Evolutionary conservation across 805 yeast species (phyloP), one percentile per base, ranked within the genome.

Genomic region (Cyberlindnera xishuangbannaensis): DNA sequence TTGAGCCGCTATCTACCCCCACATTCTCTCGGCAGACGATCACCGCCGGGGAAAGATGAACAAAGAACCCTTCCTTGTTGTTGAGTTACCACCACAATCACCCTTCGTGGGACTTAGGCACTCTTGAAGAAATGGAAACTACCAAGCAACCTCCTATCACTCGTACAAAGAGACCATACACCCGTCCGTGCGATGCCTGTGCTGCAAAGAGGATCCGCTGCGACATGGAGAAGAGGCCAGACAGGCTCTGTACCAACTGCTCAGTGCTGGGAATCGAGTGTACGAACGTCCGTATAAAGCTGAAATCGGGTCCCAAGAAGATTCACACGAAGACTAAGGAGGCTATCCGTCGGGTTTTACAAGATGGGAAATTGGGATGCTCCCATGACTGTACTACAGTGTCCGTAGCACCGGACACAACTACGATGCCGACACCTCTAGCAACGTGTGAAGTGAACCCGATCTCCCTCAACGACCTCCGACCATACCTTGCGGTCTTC

Each of bases 111-210:
- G n/a, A n/a, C n/a, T n/a, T n/a, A n/a, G n/a, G n/a, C n/a, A n/a
- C n/a, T n/a, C n/a, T n/a, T n/a, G n/a, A n/a, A n/a, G n/a, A 15
- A 25, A 5, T 8, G 5, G 15, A 27, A 14, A n/a, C n/a, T n/a
- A n/a, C n/a, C n/a, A n/a, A n/a, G n/a, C n/a, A n/a, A n/a, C n/a
- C n/a, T n/a, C n/a, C n/a, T n/a, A n/a, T n/a, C n/a, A n/a, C n/a
- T n/a, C n/a, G n/a, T n/a, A n/a, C 6, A 28, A 37, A 32, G 16
- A 32, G 40, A 16, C 24, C 36, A 2, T 37, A 37, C 21, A 37
- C 31, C 15, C 30, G 51, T 3, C 53, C 53, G 3, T 48, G 53
- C 27, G 53, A 48, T 16, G 47, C 47, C 10, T 48, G 53, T 37
- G 48, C 53, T 6, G 39, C 42, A 9, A 35, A 48, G 25, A 36